phyloP scores from a whole-genome alignment of 805 yeast genomes.

The Nakazawaea molendinolei region DNA sequence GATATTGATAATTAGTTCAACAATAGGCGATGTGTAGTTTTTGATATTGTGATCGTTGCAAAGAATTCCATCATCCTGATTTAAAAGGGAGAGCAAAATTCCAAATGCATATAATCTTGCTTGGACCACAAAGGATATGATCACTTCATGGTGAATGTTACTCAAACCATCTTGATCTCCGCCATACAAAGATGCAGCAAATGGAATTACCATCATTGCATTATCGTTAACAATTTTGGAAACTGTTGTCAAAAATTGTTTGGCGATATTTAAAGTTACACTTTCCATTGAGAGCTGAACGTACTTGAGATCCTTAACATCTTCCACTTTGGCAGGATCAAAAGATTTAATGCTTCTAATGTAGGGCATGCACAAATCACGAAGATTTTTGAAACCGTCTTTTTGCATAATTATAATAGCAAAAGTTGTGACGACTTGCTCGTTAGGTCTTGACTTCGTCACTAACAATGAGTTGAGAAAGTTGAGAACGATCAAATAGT shows the following conservation, averaged over 20 bases:
- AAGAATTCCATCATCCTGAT: constrained; percentile 18
- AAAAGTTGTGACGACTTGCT: constrained; percentile 9
- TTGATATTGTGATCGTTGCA: constrained; percentile 13
- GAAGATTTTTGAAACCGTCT: constrained; percentile 13
- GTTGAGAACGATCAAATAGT: constrained; percentile 19
- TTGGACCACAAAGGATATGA: constrained; percentile 30
- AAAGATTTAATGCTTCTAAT: constrained; percentile 18
- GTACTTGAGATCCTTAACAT: constrained; percentile 29
- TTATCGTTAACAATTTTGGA: constrained; percentile 37
- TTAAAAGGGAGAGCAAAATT: constrained; percentile 28
- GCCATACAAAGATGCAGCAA: constrained; percentile 32
- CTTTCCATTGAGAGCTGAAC: constrained; percentile 31
- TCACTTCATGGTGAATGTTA: constrained; percentile 20
- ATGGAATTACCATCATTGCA: constrained; percentile 23
- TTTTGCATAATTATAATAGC: constrained; percentile 13
- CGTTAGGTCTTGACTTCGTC: constrained; percentile 4
- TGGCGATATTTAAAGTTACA: constrained; percentile 30
- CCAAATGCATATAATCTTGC: constrained; percentile 33
- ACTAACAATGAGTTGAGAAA: constrained; percentile 33
- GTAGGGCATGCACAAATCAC: constrained; percentile 15
- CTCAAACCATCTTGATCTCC: constrained; percentile 20
- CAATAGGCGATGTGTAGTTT: constrained; percentile 30
- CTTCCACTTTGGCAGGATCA: constrained; percentile 20
- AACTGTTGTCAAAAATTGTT: constrained; percentile 36
- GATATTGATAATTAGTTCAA: constrained; percentile 39